These are phyloP conservation scores for Malassezia equina DNA, from an alignment of 1,284 basidiomycete genomes.

Conservation along the genomic window DNA sequence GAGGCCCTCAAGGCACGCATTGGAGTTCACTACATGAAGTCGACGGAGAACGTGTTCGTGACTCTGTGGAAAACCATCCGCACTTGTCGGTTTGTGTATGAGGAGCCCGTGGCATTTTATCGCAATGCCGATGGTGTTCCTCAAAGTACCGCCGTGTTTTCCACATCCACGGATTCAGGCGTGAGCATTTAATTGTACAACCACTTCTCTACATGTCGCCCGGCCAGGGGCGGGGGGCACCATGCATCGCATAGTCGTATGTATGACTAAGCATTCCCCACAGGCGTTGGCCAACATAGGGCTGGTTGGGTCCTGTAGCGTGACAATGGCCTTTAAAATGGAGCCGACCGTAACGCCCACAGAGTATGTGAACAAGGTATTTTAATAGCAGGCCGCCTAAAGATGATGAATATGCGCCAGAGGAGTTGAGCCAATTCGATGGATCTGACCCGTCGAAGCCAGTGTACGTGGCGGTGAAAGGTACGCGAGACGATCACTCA, in stretches of 20 bases:
- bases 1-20: slow-evolving; percentile 75
- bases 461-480: slow-evolving; percentile 81
- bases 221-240: neutral
- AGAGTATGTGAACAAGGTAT: slow-evolving; percentile 19
- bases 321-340: slow-evolving; percentile 13
- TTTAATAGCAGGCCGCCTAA: slow-evolving; percentile 56
- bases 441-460: slow-evolving; percentile 59
- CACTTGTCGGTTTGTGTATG: slow-evolving; percentile 49
- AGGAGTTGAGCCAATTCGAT: slow-evolving; percentile 61
- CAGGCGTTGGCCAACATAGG: neutral
- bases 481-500: slow-evolving; percentile 48
- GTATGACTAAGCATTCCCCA: neutral
- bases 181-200: slow-evolving; percentile 27
- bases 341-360: slow-evolving; percentile 33
- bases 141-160: slow-evolving; percentile 24
- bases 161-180: slow-evolving; percentile 40
- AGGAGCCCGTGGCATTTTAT: slow-evolving; percentile 46
- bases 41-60: slow-evolving; percentile 53
- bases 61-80: slow-evolving; percentile 52
- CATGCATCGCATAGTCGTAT: neutral
- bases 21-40: slow-evolving; percentile 53
- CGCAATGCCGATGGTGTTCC: slow-evolving; percentile 41
- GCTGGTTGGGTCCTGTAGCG: neutral
- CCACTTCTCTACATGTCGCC: neutral
- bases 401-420: slow-evolving; percentile 63